Evolutionary conservation across 768 basidiomycete genomes (phyloP), one percentile per base, ranked within the genome.

Genomic region (Boletus rubroflammeus): DNA sequence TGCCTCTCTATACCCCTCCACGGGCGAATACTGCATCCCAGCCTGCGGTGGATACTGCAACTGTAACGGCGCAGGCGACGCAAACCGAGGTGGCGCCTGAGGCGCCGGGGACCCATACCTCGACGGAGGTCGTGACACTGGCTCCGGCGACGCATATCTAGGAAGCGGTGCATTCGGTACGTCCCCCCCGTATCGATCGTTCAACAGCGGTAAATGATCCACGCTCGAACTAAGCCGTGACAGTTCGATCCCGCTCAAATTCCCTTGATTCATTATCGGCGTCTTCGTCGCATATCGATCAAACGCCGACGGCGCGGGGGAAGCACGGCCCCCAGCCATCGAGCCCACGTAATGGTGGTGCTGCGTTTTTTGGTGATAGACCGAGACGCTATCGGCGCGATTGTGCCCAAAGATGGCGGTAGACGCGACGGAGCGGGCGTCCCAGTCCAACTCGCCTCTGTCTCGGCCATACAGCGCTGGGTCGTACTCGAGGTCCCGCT

Each of bases 361-460:
- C 2, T 47, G 47, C 11, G 74, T 72, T 57, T 76, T 78, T 41
- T 73, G 66, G 17, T 72, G 71, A n/a, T 77, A 69, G 5, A 76
- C 57, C 5, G 78, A 75, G 1, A 72, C 67, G 21, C 72, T 72
- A 49, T 76, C 75, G 8, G 46, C 57, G 5, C 54, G 62, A 14
- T 53, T 54, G 41, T 81, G 79, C 34, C 64, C 68, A 43, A 87
- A 73, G 44, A 85, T 63, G 26, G 75, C 78, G 0, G 79, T 76
- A 10, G 85, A 85, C 6, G 84, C 78, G 59, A 93, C 76, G 0
- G 90, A 93, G 8, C 85, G 83, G 42, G 79, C 78, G 61, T 97
- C 94, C 92, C 90, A 96, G 62, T 95, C 92, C 45, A 85, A 66
- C 68, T 96, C 91, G 50, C 90, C 91, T 55, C 88, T 78, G 65